phyloP scores from a whole-genome alignment of 768 basidiomycete species.

The Suillus spraguei region DNA sequence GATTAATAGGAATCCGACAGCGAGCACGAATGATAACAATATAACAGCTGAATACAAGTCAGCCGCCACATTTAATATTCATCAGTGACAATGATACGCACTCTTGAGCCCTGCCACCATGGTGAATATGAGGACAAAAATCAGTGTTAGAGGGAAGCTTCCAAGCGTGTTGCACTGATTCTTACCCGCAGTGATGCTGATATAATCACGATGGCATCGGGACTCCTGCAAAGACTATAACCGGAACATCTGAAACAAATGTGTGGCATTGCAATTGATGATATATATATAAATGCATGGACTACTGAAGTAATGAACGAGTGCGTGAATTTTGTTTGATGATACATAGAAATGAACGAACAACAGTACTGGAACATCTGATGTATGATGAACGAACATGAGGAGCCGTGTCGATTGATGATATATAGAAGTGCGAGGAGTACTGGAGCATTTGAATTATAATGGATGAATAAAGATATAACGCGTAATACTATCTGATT shows the following conservation, averaged over 20 bases:
- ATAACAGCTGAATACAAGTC: slow-evolving; percentile 72
- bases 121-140: slow-evolving; percentile 11
- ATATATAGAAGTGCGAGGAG: slow-evolving; percentile 4
- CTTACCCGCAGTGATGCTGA: slow-evolving; percentile 7
- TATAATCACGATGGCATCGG: not conserved
- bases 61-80: slow-evolving; percentile 1
- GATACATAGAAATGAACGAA: not conserved
- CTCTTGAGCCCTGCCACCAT: slow-evolving; percentile 78
- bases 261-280: too few species aligned
- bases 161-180: not conserved
- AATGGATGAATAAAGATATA: slow-evolving; percentile 11
- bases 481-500: slow-evolving; percentile 20
- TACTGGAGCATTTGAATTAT: not conserved
- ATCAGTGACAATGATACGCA: slow-evolving; percentile 32
- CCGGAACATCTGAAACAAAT: too few species aligned
- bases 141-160: not conserved
- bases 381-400: not conserved
- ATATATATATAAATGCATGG: too few species aligned
- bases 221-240: too few species aligned
- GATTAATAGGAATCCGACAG: slow-evolving; percentile 95
- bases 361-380: not conserved
- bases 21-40: slow-evolving; percentile 94
- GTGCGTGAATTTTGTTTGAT: not conserved
- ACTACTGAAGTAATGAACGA: not conserved
- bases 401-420: not conserved